Evolutionary conservation across 768 basidiomycete species (phyloP), one percentile per base, ranked within the genome.

Genomic region (Trametes cinnabarina): DNA sequence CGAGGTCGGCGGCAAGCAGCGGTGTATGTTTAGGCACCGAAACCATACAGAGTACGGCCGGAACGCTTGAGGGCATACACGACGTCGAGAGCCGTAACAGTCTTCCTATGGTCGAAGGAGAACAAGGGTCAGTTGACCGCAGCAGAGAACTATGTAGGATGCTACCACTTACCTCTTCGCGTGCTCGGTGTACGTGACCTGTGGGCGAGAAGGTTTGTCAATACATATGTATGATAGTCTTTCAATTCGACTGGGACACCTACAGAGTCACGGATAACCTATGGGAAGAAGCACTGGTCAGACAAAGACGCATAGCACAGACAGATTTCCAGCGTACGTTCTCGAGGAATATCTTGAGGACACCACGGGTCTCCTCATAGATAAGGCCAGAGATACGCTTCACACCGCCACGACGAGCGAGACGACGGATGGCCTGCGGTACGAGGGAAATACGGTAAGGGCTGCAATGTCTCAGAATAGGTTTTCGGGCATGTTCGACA

Each of bases 381-480:
- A 95, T 94, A 62, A 94, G 84, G 73, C 92, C 84, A 44, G 88
- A 90, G 70, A 92, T 92, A 91, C 91, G 87, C 83, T 97, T 95
- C 70, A 96, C 94, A 89, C 95, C 94, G 70, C 94, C 93, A 83
- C 94, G 90, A 73, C 91, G 91, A 48, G 94, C 94, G 56, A 98
- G 91, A 82, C 94, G 92, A 81, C 89, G 90, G 74, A 96, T 86
- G 68, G 88, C 93, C 69, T 70, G 42, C 7, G 35, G 32, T 34
- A 46, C 17, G 28, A 14, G 28, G 30, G 5, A 2, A 35, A 19
- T 23, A 26, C 34, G 32, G 1, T 49, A 20, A 57, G 53, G 15
- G 17, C 12, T 25, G 9, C 17, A 23, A 40, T 3, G 7, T 34
- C 7, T 19, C 15, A 4, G 15, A 23, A 12, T 17, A 25, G 9